A percentile compares a stretch with the other conserved stretches of the same genome.
phyloP scores from a whole-genome alignment of 257 asterid species.

The Gynochthodes officinalis region DNA sequence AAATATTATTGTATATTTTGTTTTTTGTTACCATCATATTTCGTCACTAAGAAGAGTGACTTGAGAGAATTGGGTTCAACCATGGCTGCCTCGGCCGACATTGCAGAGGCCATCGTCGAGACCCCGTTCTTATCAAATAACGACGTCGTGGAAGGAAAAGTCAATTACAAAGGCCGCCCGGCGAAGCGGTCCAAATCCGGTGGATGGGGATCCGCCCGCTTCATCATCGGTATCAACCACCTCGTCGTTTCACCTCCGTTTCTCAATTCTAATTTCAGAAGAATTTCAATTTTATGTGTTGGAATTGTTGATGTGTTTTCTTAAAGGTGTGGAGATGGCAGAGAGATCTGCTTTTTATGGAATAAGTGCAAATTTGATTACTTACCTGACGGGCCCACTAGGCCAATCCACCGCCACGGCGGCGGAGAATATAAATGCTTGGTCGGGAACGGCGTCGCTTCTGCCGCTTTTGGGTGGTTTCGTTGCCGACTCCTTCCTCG shows the following conservation, averaged over 20 bases:
- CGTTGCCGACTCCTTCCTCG: constrained; percentile 35
- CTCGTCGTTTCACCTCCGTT: no score
- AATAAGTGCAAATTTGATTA: constrained; percentile 33
- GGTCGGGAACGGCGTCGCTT: constrained; percentile 35
- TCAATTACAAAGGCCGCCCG: constrained; percentile 8
- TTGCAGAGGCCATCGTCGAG: no score
- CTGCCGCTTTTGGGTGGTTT: constrained; percentile 38
- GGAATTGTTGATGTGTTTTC: no score
- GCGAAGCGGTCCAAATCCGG: constrained; percentile 17
- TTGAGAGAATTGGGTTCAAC: no score
- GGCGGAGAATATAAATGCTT: constrained; percentile 34
- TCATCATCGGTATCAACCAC: constrained; percentile 26
- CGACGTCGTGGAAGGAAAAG: constrained; percentile 5
- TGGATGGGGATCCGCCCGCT: constrained; percentile 15
- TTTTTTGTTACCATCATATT: not conserved
- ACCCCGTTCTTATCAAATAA: not conserved
- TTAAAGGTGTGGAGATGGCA: constrained; percentile 37
- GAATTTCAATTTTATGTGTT: no score
- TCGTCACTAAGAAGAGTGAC: no score
- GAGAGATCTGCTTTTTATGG: constrained; percentile 42
- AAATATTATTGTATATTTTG: no score
- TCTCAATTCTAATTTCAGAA: no score
- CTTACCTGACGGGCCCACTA: constrained; percentile 39
- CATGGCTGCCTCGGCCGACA: constrained; percentile 1
- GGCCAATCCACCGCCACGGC: constrained; percentile 41